Conservation (phyloP, 2,329 filamentous ascomycete species). For the Chrysosporium queenslandicum region DNA sequence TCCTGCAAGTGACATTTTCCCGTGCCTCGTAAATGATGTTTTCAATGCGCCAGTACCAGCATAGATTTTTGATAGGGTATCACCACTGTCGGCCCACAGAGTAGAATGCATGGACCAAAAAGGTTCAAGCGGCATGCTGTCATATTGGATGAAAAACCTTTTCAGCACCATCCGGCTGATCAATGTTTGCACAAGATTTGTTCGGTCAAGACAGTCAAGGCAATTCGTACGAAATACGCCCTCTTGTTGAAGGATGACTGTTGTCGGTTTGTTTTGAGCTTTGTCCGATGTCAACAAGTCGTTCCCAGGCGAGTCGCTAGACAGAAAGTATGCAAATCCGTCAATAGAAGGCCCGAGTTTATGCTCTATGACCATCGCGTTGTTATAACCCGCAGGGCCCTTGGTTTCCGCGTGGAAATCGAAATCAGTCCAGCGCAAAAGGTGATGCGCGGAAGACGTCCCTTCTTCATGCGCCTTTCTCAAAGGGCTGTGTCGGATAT, state of each 20-base stretch:
- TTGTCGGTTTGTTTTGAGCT: slow-evolving; percentile 34
- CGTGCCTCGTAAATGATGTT: slow-evolving; percentile 84
- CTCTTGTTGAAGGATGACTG: slow-evolving; percentile 77
- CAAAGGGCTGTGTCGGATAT: slow-evolving; percentile 64
- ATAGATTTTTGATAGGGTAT: slow-evolving; percentile 88
- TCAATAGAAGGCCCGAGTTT: slow-evolving; percentile 72
- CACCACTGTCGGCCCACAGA: slow-evolving; percentile 95
- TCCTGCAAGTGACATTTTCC: slow-evolving; percentile 91
- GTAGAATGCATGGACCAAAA: slow-evolving; percentile 89
- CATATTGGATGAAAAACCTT: slow-evolving; percentile 65
- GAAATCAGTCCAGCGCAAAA: slow-evolving; percentile 75
- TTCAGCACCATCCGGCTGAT: slow-evolving; percentile 90
- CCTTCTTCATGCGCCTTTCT: slow-evolving; percentile 47
- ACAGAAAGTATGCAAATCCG: slow-evolving; percentile 84
- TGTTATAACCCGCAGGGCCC: slow-evolving; percentile 76
- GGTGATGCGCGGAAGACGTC: slow-evolving; percentile 54
- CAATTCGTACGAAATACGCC: slow-evolving; percentile 96
- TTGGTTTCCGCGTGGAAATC: slow-evolving; percentile 95
- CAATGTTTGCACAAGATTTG: slow-evolving; percentile 90
- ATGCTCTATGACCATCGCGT: slow-evolving; percentile 70
- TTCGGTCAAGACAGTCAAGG: slow-evolving; percentile 88
- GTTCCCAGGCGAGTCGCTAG: slow-evolving; percentile 50
- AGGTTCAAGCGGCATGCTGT: slow-evolving; percentile 60
- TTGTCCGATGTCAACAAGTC: slow-evolving; percentile 20
- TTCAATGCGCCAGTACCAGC: slow-evolving; percentile 93